Evolutionary conservation across 192 early-diverging fungal species (phyloP), one percentile per base, ranked within the genome.

Genomic region (Paraglomus brasilianum): DNA sequence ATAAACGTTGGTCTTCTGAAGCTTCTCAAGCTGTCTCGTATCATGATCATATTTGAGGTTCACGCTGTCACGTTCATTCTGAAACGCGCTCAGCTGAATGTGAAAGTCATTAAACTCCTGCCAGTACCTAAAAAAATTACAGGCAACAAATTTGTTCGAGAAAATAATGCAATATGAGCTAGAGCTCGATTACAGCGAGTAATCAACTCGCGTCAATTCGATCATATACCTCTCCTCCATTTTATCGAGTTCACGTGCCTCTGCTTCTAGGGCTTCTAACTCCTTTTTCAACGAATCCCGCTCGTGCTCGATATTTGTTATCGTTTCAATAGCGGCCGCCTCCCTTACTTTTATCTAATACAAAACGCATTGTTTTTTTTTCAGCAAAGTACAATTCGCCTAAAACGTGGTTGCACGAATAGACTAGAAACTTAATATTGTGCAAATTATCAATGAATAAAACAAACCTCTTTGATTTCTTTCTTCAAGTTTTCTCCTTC

Each of bases 1-100:
- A 80, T 89, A 95, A 14, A 98, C 93, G 72, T 95, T 95, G 3
- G 95, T 96, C 57, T 90, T 92, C 75, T 93, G 89, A 6, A 98
- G 81, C 65, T 85, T 83, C 30, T 93, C 92, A 11, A 95, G 83
- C 68, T 93, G 91, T 17, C 81, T 76, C 0, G 87, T 76, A 48
- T 90, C 90, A 66, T 88, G 83, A 58, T 90, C 93, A 60, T 90
- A 90, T 70, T 85, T 87, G 61, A 91, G 76, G 72, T 91, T 89
- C 38, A 95, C 72, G 45, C 89, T 86, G 66, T 94, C 91, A 22
- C 89, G 83, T 72, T 95, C 92, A 22, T 87, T 83, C 55, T 89
- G 84, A 71, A 88, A 88, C 3, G 66, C 69, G 55, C 88, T 82
- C 40, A 91, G 73, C 8, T 86, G 78, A 19, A 81, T 55, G 49